phyloP scores from a whole-genome alignment of 768 basidiomycete genomes.

The Mycena venus region DNA sequence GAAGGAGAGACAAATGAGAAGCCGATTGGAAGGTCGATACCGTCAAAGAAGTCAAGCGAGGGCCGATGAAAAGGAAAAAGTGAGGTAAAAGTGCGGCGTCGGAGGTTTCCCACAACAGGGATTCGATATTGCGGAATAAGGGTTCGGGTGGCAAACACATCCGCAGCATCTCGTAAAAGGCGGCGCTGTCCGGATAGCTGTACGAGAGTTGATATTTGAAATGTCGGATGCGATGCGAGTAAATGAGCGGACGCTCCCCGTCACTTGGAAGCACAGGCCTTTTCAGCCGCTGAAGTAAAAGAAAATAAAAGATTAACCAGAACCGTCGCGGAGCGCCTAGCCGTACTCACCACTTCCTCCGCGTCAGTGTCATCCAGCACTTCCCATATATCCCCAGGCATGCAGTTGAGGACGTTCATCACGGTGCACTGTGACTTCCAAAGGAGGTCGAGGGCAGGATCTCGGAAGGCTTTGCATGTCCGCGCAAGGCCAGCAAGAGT shows the following conservation, averaged over 20 bases:
- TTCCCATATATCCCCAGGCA: constrained; percentile 18
- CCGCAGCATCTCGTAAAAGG: constrained; percentile 4
- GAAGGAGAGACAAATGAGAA: constrained; percentile 18
- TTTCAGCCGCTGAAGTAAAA: background rate
- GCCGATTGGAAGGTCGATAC: background rate
- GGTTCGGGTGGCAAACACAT: background rate
- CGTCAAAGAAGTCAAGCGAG: constrained; percentile 1
- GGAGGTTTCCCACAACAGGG: background rate
- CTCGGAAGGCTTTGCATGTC: too few species aligned
- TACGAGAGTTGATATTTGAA: background rate
- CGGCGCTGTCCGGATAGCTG: background rate
- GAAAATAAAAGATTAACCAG: background rate
- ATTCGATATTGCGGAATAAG: constrained; percentile 12
- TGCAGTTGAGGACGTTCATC: constrained; percentile 1
- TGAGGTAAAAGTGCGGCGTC: background rate
- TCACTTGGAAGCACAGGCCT: constrained; percentile 10
- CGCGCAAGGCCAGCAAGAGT: constrained; percentile 2
- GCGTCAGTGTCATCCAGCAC: background rate
- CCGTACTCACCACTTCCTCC: constrained; percentile 15
- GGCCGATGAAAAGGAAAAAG: constrained; percentile 8
- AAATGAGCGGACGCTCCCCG: constrained; percentile 14
- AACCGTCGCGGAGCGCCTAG: background rate
- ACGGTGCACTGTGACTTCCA: too few species aligned
- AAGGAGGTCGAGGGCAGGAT: too few species aligned
- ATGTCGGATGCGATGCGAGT: constrained; percentile 2